phyloP scores from a whole-genome alignment of 495 filamentous ascomycete species.

The Aspergillus funiculosus region DNA sequence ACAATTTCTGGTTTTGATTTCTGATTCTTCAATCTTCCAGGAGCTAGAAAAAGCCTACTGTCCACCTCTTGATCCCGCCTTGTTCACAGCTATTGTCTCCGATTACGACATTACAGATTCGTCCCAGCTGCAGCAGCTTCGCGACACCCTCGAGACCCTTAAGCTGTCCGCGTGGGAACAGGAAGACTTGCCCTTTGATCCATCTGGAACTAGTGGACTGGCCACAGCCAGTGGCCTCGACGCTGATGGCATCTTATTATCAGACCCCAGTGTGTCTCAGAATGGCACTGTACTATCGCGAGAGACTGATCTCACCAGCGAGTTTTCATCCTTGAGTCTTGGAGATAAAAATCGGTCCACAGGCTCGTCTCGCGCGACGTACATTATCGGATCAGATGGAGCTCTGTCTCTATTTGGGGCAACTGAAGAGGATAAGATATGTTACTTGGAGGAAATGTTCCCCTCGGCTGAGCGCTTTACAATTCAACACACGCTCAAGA shows the following conservation, averaged over 20 bases:
- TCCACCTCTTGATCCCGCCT: slow-evolving; percentile 56
- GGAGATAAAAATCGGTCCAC: slow-evolving; percentile 12
- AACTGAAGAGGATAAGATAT: slow-evolving; percentile 51
- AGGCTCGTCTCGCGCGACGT: slow-evolving; percentile 19
- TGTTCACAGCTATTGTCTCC: slow-evolving; percentile 57
- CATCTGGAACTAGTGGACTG: slow-evolving; percentile 58
- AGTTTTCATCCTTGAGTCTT: slow-evolving; percentile 20
- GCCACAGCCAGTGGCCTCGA: slow-evolving; percentile 23
- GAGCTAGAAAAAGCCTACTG: slow-evolving; percentile 50
- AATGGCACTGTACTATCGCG: slow-evolving; percentile 28
- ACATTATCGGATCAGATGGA: slow-evolving; percentile 31
- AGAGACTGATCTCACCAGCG: slow-evolving; percentile 43
- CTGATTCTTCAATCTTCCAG: slow-evolving; percentile 14
- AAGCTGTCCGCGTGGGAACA: slow-evolving; percentile 56
- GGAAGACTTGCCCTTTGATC: slow-evolving; percentile 68
- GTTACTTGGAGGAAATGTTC: slow-evolving; percentile 62
- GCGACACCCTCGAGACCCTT: slow-evolving; percentile 50
- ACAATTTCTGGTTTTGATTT: background rate
- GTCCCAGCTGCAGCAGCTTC: slow-evolving; percentile 46
- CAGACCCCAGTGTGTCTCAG: slow-evolving; percentile 23
- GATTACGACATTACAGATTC: slow-evolving; percentile 56
- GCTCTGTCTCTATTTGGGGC: slow-evolving; percentile 41
- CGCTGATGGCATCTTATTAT: slow-evolving; percentile 21
- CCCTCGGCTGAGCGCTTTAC: slow-evolving; percentile 56
- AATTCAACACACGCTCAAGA: slow-evolving; percentile 58